phyloP scores from a whole-genome alignment of 1,284 basidiomycete species.

The Sanghuangporus sanghuang region DNA sequence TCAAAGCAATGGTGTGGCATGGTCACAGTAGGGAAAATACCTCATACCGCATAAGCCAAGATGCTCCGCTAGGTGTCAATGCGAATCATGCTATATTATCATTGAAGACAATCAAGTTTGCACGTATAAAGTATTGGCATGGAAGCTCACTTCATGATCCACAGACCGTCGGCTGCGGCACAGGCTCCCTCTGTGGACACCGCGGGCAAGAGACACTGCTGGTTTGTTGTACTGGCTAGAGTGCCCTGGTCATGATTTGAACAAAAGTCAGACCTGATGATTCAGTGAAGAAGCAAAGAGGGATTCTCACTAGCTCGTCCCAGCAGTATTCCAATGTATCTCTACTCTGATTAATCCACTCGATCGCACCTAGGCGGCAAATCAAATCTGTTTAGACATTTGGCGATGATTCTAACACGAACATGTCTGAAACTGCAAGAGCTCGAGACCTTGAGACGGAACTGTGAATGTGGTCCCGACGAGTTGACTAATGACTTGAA shows the following conservation, averaged over 20 bases:
- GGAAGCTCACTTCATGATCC: not conserved
- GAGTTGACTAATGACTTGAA: constrained; percentile 22
- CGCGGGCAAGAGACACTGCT: not conserved
- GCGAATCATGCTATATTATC: not conserved
- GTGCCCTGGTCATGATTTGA: not conserved
- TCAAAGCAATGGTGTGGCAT: too few species aligned
- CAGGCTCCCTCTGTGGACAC: not conserved
- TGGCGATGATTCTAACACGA: not conserved
- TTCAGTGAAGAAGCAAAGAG: not conserved
- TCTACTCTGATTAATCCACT: constrained; percentile 20
- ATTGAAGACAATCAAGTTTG: not conserved
- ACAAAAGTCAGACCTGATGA: not conserved
- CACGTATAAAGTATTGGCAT: not conserved
- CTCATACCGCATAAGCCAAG: too few species aligned
- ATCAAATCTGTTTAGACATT: not conserved
- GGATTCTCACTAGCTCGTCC: constrained; percentile 19
- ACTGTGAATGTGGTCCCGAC: constrained; percentile 26
- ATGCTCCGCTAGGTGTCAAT: not conserved
- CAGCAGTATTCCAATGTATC: constrained; percentile 25
- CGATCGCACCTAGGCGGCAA: constrained; percentile 25
- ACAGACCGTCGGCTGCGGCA: not conserved
- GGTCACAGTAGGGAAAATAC: too few species aligned
- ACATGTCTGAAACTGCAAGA: constrained; percentile 22
- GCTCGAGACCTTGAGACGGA: constrained; percentile 20
- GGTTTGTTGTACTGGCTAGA: not conserved